phyloP scores from a whole-genome alignment of 2,329 filamentous ascomycete species.

The Talaromyces sp. region DNA sequence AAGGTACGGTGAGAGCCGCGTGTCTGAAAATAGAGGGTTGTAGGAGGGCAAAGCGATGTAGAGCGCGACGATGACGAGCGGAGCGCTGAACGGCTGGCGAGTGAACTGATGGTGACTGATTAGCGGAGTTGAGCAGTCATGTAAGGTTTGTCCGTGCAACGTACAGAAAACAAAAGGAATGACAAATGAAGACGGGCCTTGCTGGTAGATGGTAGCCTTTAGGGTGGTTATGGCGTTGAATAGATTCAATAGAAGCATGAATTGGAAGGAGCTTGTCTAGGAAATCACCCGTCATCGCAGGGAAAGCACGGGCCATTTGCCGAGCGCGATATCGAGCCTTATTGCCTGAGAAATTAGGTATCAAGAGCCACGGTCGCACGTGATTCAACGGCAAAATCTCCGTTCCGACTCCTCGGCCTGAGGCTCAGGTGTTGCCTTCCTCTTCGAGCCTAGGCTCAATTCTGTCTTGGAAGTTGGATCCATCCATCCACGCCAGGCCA shows the following conservation, averaged over 20 bases:
- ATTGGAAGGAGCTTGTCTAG: background rate
- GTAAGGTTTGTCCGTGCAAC: background rate
- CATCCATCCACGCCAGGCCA: background rate
- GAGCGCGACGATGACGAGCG: background rate
- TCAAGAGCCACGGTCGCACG: background rate
- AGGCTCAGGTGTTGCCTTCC: constrained; percentile 1
- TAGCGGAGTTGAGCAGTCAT: background rate
- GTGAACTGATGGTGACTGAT: background rate
- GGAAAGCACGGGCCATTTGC: constrained; percentile 1
- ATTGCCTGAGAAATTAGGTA: background rate
- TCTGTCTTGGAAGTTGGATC: background rate
- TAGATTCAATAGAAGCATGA: background rate
- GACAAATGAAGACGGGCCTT: background rate
- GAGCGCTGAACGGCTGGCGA: background rate
- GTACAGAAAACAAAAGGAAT: background rate
- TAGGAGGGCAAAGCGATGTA: background rate
- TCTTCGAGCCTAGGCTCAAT: background rate
- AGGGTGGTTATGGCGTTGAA: background rate
- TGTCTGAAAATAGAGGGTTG: background rate
- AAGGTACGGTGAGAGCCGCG: background rate
- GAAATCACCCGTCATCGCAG: background rate
- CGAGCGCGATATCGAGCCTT: background rate
- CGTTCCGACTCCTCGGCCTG: background rate
- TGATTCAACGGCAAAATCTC: constrained; percentile 1
- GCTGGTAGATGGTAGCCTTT: too few species aligned